Conservation (phyloP, 495 filamentous ascomycete species). For the Daldinia loculata region DNA sequence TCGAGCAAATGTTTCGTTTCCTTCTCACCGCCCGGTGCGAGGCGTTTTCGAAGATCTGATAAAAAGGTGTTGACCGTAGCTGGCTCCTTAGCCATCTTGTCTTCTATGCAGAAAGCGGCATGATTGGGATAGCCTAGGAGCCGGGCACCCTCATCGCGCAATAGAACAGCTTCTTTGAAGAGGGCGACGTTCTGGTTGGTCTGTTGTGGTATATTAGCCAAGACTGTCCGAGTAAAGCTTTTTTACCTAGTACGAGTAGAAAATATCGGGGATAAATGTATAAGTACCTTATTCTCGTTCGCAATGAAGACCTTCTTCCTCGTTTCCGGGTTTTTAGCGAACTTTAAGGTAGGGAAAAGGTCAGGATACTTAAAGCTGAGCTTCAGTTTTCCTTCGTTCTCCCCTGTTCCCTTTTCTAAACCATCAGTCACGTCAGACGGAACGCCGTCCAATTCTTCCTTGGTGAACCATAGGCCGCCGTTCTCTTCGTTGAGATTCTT, state of each 20-base stretch:
- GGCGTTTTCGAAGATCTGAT: conserved; percentile 75
- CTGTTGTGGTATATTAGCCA: conserved; percentile 42
- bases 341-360: conserved; percentile 68
- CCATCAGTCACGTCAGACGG: conserved; percentile 63
- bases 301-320: conserved; percentile 64
- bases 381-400: conserved; percentile 68
- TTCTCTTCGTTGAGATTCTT: conserved; percentile 71
- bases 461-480: conserved; percentile 67
- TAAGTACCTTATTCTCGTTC: conserved; percentile 64
- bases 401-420: conserved; percentile 75
- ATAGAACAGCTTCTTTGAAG: conserved; percentile 84
- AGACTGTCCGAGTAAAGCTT: neutral
- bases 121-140: conserved; percentile 92
- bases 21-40: conserved; percentile 78
- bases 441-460: conserved; percentile 66
- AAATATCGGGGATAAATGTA: neutral
- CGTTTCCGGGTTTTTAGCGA: conserved; percentile 62
- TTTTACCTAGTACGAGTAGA: neutral
- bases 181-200: conserved; percentile 85
- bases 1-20: conserved; percentile 76
- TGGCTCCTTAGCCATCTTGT: conserved; percentile 96
- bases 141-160: conserved; percentile 92
- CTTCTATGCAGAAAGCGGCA: conserved; percentile 88
- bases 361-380: conserved; percentile 71
- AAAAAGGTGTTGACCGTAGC: conserved; percentile 87